Base-by-base conservation (phyloP, 371 early-diverging fungal genomes). In the Apophysomyces sp. region DNA sequence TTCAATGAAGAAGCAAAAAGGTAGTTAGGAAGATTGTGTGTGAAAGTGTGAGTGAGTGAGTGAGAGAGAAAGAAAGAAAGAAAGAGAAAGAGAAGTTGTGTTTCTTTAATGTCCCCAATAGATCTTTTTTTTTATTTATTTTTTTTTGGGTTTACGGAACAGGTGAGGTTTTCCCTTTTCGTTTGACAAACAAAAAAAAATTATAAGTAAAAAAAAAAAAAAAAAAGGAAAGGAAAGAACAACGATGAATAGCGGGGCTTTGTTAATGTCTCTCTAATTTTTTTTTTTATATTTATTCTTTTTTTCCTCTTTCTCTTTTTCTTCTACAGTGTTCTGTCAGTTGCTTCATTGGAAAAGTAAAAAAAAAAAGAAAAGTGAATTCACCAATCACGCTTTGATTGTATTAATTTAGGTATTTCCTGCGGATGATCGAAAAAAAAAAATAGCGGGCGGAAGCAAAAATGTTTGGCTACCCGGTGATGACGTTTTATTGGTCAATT, bases 81-180 rank as follows among this genome's bases (percentile, higher is more conserved):
- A 41, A 41, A 41, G 18, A 41, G 18, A 41, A 15, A 41, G n/a
- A 41, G n/a, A 41, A 41, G 18, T 34, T 34, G 11, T 34, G 34
- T 13, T 34, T 34, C 34, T 34, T 34, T 34, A 34, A 34, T 34
- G 34, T 34, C 2, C 34, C 34, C 34, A 34, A 34, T 34, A 13
- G 34, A 34, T 34, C 34, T 34, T 34, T 11, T 11, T n/a, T n/a
- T n/a, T n/a, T n/a, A n/a, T n/a, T 11, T 13, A 11, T 34, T 34
- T 34, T 32, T 34, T 34, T 34, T 34, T n/a, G 18, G 41, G 24
- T 44, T 44, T 44, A 44, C 49, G 21, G 49, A 44, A 44, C 49
- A 44, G 49, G 49, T 44, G 49, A 44, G 49, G 16, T 44, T 57
- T 34, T 36, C 57, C 21, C 21, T 57, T 34, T 57, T 57, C 21